Base-by-base conservation (phyloP, 2,329 filamentous ascomycete species). In the Teratosphaeria viscida region DNA sequence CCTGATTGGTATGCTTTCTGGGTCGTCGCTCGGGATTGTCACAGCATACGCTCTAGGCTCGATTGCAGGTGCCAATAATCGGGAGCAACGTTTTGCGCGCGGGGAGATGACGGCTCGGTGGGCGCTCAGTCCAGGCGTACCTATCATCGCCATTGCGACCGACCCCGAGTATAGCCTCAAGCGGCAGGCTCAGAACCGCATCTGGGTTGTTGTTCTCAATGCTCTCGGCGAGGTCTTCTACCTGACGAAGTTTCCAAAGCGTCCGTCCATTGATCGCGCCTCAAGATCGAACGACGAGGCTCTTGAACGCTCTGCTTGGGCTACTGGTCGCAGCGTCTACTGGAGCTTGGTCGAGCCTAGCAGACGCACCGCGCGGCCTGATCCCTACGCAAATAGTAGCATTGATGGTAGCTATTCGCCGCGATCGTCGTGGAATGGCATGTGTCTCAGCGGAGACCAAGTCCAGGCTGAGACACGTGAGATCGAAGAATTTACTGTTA, bases 181-280 rank as follows among this genome's bases (percentile, higher is more conserved):
- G 66, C 85, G 92, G 34, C 86, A 86, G 70, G 77, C 82, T 3
- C 78, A 85, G 56, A 82, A 84, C 12, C 85, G 92, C 32, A 82
- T 94, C 12, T 97, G 91, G 90, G 90, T 89, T n/a, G 87, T 92
- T 52, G 89, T 85, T n/a, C 75, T 99, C 57, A 99, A 99, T 71
- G 92, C 94, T 0, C 78, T 99, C 8, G 94, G 94, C 1, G 94
- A 99, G 72, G 78, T 96, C 0, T 97, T 87, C 72, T 96, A 92
- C 66, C 78, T 97, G 1, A 87, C 83, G 1, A 85, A 89, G 55
- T 79, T 86, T 6, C 90, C 90, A 0, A 79, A 73, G 29, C 79
- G 80, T 39, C 77, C 81, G 23, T 77, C 82, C 7, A 66, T 78
- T 4, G 76, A 78, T 35, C 79, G 80, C 59, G 73, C 73, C 39